Percentiles rank a stretch among this genome's conserved stretches.
Conservation (phyloP, 164 flowering plant genomes). For the Pachysandra terminalis region DNA sequence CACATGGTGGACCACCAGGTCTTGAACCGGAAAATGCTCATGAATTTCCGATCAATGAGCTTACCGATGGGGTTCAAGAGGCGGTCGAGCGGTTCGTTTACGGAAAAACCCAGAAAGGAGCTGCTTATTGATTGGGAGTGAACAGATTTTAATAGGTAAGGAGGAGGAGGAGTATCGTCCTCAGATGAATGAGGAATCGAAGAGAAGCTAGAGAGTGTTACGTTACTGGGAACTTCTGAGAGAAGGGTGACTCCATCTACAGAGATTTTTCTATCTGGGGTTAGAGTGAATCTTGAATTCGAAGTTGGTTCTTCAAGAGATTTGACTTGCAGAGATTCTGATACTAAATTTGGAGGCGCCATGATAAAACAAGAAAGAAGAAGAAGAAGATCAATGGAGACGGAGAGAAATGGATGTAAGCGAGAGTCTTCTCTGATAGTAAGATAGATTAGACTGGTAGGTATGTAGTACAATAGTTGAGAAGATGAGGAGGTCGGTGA, state of each 20-base stretch:
- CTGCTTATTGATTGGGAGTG: constrained; percentile 41
- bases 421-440: too few relatives aligned
- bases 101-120: constrained; percentile 29
- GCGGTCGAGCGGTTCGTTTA: too few relatives aligned
- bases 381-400: too few relatives aligned
- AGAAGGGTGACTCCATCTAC: constrained; percentile 57
- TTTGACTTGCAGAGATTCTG: too few relatives aligned
- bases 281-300: too few relatives aligned
- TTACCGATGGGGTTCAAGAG: constrained; percentile 1
- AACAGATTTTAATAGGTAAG: constrained; percentile 40
- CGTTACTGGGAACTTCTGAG: constrained; percentile 63
- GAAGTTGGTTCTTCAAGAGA: too few relatives aligned
- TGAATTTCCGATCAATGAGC: not conserved
- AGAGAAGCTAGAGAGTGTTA: constrained; percentile 42
- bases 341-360: too few relatives aligned
- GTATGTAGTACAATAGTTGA: too few relatives aligned
- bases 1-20: constrained; percentile 17
- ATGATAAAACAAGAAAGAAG: too few relatives aligned
- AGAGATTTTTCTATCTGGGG: constrained; percentile 37
- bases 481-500: too few relatives aligned
- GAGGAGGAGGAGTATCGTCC: constrained; percentile 39
- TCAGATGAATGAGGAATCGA: constrained; percentile 29
- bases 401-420: too few relatives aligned
- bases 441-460: too few relatives aligned
- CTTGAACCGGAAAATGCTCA: constrained; percentile 17